Evolutionary conservation across 768 basidiomycete species (phyloP), one percentile per base, ranked within the genome.

Genomic region (Suillus hirtellus): DNA sequence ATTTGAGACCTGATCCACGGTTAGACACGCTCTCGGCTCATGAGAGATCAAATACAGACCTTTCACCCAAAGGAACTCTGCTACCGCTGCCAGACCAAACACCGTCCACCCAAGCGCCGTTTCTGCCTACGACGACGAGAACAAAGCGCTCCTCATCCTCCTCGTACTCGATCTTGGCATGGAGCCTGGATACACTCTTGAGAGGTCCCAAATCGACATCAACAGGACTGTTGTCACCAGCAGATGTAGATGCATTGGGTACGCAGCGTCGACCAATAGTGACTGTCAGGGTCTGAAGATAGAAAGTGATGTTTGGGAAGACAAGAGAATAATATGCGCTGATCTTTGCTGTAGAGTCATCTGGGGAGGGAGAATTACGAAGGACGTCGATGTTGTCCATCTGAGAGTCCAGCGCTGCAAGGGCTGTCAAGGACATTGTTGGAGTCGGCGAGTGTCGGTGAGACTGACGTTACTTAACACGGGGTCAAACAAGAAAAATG

Each of bases 51-150:
- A 7, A 54, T 34, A 75, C 81, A 58, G 63, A 95, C 96, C 93
- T 84, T 74, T 95, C 93, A 43, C 89, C 82, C 24, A 99, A 79
- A 37, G 91, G 85, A n/a, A 95, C 90, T 64, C 88, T 86, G 64
- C 90, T 89, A 17, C 96, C 94, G 67, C 92, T 89, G 12, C 90
- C 91, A 56, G 88, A 89, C 92, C 96, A 99, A n/a, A 92, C 87
- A 37, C 95, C 96, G 67, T 99, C 95, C 5, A 99, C 95, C 91
- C 96, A 98, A 19, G 95, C 95, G 14, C 97, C 97, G 70, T 99
- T 99, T 63, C 97, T 82, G n/a, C 97, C 97, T 43, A 93, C 84
- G 43, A 99, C 96, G 64, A 88, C 87, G 42, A 99, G 84, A 17
- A 93, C 88, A 73, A 96, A 97, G 60, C 90, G 87, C 65, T 92